Conservation (phyloP, 2,329 filamentous ascomycete genomes). For the Ophiostoma angusticollis region DNA sequence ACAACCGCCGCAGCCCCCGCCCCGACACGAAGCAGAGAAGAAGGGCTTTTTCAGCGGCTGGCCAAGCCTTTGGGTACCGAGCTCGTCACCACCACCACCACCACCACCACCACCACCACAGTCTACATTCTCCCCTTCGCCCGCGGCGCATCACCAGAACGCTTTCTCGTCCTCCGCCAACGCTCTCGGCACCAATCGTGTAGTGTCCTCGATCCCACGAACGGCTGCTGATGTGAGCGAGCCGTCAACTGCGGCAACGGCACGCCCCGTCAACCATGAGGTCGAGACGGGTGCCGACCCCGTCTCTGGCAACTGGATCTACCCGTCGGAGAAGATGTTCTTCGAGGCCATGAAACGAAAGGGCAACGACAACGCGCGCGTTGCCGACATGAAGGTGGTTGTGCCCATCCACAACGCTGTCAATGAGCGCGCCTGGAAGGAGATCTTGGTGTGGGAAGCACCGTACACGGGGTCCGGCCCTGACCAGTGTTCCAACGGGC, state of each 20-base stretch:
- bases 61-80: conserved; percentile 7
- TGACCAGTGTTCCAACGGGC: conserved; percentile 54
- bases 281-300: conserved; percentile 60
- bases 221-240: conserved; percentile 20
- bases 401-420: conserved; percentile 98
- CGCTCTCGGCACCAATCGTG: conserved; percentile 51
- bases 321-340: conserved; percentile 94
- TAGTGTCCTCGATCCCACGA: conserved; percentile 68
- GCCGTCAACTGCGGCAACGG: not conserved
- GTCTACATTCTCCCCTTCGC: not conserved
- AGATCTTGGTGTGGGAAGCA: conserved; percentile 82
- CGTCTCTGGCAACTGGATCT: conserved; percentile 81
- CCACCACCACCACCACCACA: not conserved
- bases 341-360: conserved; percentile 95
- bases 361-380: conserved; percentile 56
- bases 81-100: not conserved
- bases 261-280: conserved; percentile 53
- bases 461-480: conserved; percentile 41
- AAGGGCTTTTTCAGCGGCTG: conserved; percentile 5
- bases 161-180: conserved; percentile 3
- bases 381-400: conserved; percentile 74
- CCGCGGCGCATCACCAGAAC: conserved; percentile 21
- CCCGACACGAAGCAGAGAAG: conserved; percentile 1
- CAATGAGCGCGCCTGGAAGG: conserved; percentile 88
- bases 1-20: conserved; percentile 3